These are phyloP conservation scores for Blastobotrys proliferans DNA, from an alignment of 1,139 yeast genomes.

Conservation along the genomic window DNA sequence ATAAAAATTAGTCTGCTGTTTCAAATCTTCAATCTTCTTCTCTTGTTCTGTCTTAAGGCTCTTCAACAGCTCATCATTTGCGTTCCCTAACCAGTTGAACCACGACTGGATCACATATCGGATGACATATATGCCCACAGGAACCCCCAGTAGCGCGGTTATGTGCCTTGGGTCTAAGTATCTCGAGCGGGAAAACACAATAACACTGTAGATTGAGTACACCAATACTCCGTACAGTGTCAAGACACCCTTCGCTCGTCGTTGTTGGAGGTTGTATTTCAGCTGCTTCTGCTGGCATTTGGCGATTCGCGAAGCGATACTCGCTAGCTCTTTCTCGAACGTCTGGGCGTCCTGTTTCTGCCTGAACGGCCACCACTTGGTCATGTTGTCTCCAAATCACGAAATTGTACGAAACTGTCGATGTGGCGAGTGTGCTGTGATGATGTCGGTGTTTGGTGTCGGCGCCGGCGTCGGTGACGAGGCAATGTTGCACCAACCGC, in stretches of 20 bases:
- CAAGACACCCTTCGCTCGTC: slow-evolving; percentile 30
- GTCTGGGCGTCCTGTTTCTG: slow-evolving; percentile 18
- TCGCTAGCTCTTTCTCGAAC: slow-evolving; percentile 32
- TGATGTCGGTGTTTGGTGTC: too few relatives aligned
- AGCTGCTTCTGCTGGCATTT: slow-evolving; percentile 24
- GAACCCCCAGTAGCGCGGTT: slow-evolving; percentile 19
- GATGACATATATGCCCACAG: slow-evolving; percentile 22
- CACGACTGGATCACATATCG: slow-evolving; percentile 22
- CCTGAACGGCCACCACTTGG: slow-evolving; percentile 14
- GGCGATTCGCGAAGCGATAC: slow-evolving; percentile 27
- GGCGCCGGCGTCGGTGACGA: too few relatives aligned
- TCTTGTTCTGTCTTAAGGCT: slow-evolving; percentile 50
- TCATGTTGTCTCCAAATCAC: too few relatives aligned
- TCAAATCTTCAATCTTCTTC: slow-evolving; percentile 66
- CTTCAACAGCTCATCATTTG: slow-evolving; percentile 34
- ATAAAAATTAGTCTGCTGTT: slow-evolving; percentile 72
- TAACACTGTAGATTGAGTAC: slow-evolving; percentile 24
- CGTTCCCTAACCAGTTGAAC: slow-evolving; percentile 22
- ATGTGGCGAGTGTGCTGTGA: too few relatives aligned
- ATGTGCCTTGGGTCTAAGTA: slow-evolving; percentile 14
- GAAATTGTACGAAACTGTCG: too few relatives aligned
- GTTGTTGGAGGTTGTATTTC: slow-evolving; percentile 22
- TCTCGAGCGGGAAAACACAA: slow-evolving; percentile 13
- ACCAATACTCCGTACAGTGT: slow-evolving; percentile 29
- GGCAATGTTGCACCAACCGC: too few relatives aligned